phyloP scores from a whole-genome alignment of 441 rosid genomes.

The Geranium incanum region DNA sequence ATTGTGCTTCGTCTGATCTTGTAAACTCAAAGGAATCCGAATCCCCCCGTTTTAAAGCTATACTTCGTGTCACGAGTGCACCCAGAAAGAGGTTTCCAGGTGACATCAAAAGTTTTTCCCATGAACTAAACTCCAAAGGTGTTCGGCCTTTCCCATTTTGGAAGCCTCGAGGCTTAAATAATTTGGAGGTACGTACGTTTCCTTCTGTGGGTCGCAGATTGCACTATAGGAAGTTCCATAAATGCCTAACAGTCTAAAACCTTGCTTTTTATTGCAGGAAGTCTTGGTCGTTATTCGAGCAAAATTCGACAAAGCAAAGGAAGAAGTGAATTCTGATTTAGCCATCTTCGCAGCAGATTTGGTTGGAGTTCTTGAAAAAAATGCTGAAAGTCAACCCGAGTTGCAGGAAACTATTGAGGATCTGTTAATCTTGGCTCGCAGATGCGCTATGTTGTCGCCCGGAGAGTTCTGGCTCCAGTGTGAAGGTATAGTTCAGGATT shows the following conservation, averaged over 20 bases:
- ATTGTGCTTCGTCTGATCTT: slow-evolving; percentile 51
- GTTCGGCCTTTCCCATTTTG: slow-evolving; percentile 91
- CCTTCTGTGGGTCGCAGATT: slow-evolving; percentile 12
- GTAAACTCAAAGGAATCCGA: slow-evolving; percentile 89
- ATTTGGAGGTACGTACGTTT: slow-evolving; percentile 59
- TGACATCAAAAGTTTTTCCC: slow-evolving; percentile 96
- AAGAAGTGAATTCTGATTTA: slow-evolving; percentile 96
- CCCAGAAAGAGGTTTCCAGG: slow-evolving; percentile 82
- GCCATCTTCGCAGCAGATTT: slow-evolving; percentile 91
- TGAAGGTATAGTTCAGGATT: slow-evolving; percentile 95
- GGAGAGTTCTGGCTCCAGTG: slow-evolving; percentile 98
- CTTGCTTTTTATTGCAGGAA: slow-evolving; percentile 48
- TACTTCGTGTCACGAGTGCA: slow-evolving; percentile 89
- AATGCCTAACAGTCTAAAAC: slow-evolving; percentile 24
- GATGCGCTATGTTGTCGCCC: slow-evolving; percentile 86
- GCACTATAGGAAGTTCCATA: slow-evolving; percentile 8
- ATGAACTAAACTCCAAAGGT: slow-evolving; percentile 93
- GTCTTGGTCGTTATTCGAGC: slow-evolving; percentile 67
- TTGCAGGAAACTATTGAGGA: slow-evolving; percentile 98
- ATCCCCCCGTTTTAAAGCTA: slow-evolving; percentile 97
- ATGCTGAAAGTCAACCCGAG: slow-evolving; percentile 90
- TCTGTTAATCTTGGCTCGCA: slow-evolving; percentile 81
- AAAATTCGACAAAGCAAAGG: slow-evolving; percentile 94
- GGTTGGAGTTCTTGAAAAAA: slow-evolving; percentile 87
- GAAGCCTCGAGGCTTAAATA: slow-evolving; percentile 83